Percentiles rank a stretch among this genome's conserved stretches.
phyloP scores from a whole-genome alignment of 768 basidiomycete species.

The Rhizopogon vulgaris region DNA sequence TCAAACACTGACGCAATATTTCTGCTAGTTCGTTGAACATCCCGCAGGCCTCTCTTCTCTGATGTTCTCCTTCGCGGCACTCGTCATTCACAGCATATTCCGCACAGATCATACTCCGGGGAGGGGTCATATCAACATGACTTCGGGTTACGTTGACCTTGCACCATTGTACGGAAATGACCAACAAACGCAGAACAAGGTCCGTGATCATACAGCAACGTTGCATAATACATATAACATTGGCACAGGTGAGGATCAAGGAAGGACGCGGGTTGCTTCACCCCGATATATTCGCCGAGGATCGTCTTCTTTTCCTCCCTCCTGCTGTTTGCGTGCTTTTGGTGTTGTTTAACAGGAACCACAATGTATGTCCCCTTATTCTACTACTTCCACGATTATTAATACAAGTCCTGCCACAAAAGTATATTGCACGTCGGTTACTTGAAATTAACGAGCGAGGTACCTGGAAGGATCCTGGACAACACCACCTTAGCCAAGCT shows the following conservation, averaged over 20 bases:
- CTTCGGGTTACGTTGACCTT: slow-evolving; percentile 82
- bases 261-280: slow-evolving; percentile 64
- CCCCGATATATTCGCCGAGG: slow-evolving; percentile 75
- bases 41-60: slow-evolving; percentile 73
- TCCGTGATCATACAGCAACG: slow-evolving; percentile 25
- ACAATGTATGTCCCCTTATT: slow-evolving; percentile 51
- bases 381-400: background rate
- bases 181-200: slow-evolving; percentile 52
- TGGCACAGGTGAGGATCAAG: slow-evolving; percentile 28
- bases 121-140: slow-evolving; percentile 59
- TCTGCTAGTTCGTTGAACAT: slow-evolving; percentile 59
- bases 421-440: slow-evolving; percentile 77
- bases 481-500: slow-evolving; percentile 25
- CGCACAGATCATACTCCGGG: slow-evolving; percentile 64
- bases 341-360: slow-evolving; percentile 79
- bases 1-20: slow-evolving; percentile 3
- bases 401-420: background rate
- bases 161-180: slow-evolving; percentile 77
- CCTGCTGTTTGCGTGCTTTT: slow-evolving; percentile 70
- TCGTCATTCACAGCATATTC: slow-evolving; percentile 85
- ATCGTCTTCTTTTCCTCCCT: slow-evolving; percentile 69
- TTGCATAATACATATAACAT: background rate
- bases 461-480: slow-evolving; percentile 50
- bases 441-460: slow-evolving; percentile 78
- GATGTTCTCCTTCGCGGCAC: slow-evolving; percentile 79